Evolutionary conservation across 768 basidiomycete genomes (phyloP), one percentile per base, ranked within the genome.

Genomic region (Serendipita sp.): DNA sequence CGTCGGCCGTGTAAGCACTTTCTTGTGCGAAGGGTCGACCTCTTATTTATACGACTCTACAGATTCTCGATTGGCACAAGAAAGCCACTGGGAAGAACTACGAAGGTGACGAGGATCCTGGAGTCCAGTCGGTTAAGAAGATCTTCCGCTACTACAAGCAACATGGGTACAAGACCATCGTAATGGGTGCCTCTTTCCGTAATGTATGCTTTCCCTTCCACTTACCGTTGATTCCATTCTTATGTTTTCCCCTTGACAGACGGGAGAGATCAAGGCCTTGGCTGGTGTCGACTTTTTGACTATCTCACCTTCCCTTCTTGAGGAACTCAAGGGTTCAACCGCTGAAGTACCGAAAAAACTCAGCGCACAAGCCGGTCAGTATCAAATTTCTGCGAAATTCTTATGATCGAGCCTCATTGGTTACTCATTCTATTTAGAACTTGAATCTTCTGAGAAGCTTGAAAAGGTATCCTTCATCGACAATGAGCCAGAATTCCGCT

Each of bases 131-230:
- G 46, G 96, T 99, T 68, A 87, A 90, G 80, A 88, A 82, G 77
- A 99, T 99, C 80, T 99, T 87, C 85, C 90, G 95, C 81, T 98
- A 93, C 77, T 99, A 99, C 85, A 98, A 97, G 83, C 93, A 96
- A 74, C 84, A 98, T 78, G 82, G 83, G 66, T 98, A 99, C 84
- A 91, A 93, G 72, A 99, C 96, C 70, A 97, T 99, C 76, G 95
- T 98, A 75, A 97, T 98, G 96, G 96, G 95, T 73, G 96, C 96
- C 66, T 95, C 92, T 37, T 97, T 99, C 93, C 89, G 96, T 74
- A 98, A 97, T 80, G 86, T 93, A 70, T 65, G 88, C 78, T 28
- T 2, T 41, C 28, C 47, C 63, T 3, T 45, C 10, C 63, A 8
- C 34, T 13, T 63, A 1, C 38, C 8, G 35, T 30, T 62, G 56